Conservation (phyloP, 352 stramenopile species). For the Globisporangium heterothallicum region DNA sequence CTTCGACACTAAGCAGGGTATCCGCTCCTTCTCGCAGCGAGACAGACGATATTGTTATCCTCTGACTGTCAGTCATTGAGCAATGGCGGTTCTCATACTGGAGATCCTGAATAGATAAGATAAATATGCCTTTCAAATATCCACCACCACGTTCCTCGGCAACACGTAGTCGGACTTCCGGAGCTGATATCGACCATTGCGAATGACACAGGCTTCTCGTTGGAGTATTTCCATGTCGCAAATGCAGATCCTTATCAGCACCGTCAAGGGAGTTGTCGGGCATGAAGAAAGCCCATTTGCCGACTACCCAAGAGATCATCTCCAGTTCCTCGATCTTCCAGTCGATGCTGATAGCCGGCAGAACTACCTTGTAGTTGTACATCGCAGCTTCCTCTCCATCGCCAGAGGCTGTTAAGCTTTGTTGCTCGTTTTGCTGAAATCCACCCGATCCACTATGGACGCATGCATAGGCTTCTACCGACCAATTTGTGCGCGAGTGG, state of each 20-base stretch:
- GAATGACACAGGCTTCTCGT: conserved; percentile 27
- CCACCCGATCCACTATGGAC: conserved; percentile 16
- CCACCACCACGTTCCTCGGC: conserved; percentile 18
- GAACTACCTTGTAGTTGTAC: conserved; percentile 55
- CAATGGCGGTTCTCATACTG: conserved; percentile 29
- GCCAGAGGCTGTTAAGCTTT: conserved; percentile 13
- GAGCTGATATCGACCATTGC: conserved; percentile 22
- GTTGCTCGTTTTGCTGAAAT: conserved; percentile 15
- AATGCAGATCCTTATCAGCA: conserved; percentile 24
- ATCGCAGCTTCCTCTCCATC: conserved; percentile 43
- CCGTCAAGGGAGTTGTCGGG: conserved; percentile 25
- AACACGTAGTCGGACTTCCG: conserved; percentile 28
- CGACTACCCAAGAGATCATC: conserved; percentile 52
- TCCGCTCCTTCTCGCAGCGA: conserved; percentile 26
- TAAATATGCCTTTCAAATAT: conserved; percentile 12
- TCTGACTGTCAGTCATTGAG: conserved; percentile 25
- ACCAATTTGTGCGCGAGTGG: conserved; percentile 47
- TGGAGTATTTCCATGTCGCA: conserved; percentile 14
- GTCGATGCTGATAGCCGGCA: conserved; percentile 46
- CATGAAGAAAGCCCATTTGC: conserved; percentile 78
- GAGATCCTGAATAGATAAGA: conserved; percentile 26
- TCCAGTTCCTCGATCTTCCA: conserved; percentile 57
- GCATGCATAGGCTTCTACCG: conserved; percentile 38
- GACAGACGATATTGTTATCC: conserved; percentile 19
- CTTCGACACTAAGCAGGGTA: conserved; percentile 29